phyloP scores from a whole-genome alignment of 1,284 basidiomycete species.

The Melampsora occidentalis region DNA sequence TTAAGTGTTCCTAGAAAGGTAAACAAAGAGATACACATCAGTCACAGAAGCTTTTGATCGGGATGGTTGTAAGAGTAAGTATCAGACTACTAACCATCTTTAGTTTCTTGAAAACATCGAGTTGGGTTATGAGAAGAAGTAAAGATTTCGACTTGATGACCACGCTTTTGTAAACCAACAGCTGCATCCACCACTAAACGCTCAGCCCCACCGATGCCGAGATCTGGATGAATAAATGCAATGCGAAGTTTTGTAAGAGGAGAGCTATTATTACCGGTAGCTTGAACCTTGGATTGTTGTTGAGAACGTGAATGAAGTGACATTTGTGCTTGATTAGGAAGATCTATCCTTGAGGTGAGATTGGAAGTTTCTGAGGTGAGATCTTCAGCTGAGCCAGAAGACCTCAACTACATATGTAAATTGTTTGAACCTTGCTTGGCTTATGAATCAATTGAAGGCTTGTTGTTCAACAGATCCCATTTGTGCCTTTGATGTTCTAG shows the following conservation, averaged over 20 bases:
- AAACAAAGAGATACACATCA: neutral
- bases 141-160: constrained; percentile 86
- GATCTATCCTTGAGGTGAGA: too few relatives aligned
- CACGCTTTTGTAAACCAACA: constrained; percentile 74
- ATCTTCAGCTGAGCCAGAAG: too few relatives aligned
- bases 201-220: constrained; percentile 97
- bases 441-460: too few relatives aligned
- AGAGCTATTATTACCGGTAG: neutral
- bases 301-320: constrained; percentile 13
- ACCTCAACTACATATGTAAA: too few relatives aligned
- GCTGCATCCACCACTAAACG: constrained; percentile 94
- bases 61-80: neutral
- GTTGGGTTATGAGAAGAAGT: constrained; percentile 85
- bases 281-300: neutral
- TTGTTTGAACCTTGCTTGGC: too few relatives aligned
- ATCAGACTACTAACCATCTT: constrained; percentile 65
- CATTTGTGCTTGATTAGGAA: neutral
- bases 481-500: too few relatives aligned
- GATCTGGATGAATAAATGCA: constrained; percentile 89
- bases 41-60: neutral
- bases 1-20: constrained; percentile 67
- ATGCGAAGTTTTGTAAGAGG: constrained; percentile 57
- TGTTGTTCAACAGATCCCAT: too few relatives aligned
- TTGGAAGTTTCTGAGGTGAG: too few relatives aligned
- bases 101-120: constrained; percentile 68